Evolutionary conservation across 768 basidiomycete genomes (phyloP), one percentile per base, ranked within the genome.

Genomic region (Lentinula guzmanii): DNA sequence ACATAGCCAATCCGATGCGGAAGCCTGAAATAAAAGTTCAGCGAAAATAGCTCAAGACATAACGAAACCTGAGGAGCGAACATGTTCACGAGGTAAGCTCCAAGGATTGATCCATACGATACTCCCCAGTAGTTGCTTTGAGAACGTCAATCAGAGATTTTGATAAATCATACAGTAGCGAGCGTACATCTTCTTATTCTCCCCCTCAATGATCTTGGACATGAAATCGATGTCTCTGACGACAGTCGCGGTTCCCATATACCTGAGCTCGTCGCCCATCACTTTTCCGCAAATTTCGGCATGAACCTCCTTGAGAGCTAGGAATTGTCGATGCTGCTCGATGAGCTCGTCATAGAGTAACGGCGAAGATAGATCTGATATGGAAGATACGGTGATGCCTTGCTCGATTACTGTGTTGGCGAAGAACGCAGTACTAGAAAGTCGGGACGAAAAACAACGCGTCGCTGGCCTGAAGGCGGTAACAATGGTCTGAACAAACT

Each of bases 51-150:
- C 18, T 18, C 1, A n/a, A 4, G n/a, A 28, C 28, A 28, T 3
- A 28, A 28, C 10, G 42, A 33, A n/a, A 37, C 13, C 31, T 13
- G 7, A 7, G 21, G 21, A 11, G 28, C 31, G 33, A 45, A 60
- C 69, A 70, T 70, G 48, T 70, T 70, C 11, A 66, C 69, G 3
- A 70, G 63, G 50, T 70, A 70, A 13, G 68, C 64, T 7, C 69
- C 69, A 9, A 68, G 60, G 28, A 68, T 66, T 5, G 67, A 67
- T 2, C 69, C 69, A 55, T 70, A 70, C 1, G 69, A 70, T 2
- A 58, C 64, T 21, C 67, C 66, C 62, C 62, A 68, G 53, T 64
- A 68, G 21, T 70, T 66, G n/a, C 69, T 70, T 55, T 31, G 3
- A 16, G 3, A 8, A 16, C 11, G 35, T 41, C 16, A 34, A 16